These are phyloP conservation scores for Meyerozyma smithsonii DNA, from an alignment of 1,139 yeast genomes.

Conservation along the genomic window DNA sequence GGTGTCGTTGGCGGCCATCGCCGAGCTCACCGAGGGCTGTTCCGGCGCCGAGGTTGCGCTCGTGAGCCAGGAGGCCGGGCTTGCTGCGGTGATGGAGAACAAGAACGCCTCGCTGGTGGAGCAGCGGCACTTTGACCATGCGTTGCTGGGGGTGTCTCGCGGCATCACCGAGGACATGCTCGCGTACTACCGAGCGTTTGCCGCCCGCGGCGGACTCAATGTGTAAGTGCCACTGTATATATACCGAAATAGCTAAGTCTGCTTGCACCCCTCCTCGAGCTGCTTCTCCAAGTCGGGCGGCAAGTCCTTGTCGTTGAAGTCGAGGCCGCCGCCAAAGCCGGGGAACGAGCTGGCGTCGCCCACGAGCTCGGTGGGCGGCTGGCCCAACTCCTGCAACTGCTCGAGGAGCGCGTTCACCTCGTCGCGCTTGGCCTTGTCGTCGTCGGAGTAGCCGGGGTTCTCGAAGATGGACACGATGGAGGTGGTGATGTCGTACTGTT, in stretches of 20 bases:
- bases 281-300: constrained; percentile 49
- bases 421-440: constrained; percentile 46
- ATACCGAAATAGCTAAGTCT: background rate
- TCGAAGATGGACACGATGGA: constrained; percentile 58
- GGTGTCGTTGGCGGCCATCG: constrained; percentile 47
- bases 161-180: constrained; percentile 86
- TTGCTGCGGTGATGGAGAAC: constrained; percentile 83
- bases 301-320: constrained; percentile 39
- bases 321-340: constrained; percentile 43
- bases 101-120: constrained; percentile 49
- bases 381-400: constrained; percentile 74
- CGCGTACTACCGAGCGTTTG: constrained; percentile 65
- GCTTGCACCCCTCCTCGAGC: constrained; percentile 8
- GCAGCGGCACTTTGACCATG: constrained; percentile 65
- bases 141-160: constrained; percentile 59
- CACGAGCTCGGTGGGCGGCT: constrained; percentile 79
- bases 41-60: constrained; percentile 96
- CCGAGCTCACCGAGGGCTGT: constrained; percentile 72
- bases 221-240: constrained; percentile 16
- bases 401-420: constrained; percentile 57
- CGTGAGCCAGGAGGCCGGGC: constrained; percentile 91
- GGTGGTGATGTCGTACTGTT: constrained; percentile 51
- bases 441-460: constrained; percentile 47
- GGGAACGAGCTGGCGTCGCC: constrained; percentile 63
- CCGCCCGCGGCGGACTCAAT: constrained; percentile 37